phyloP scores from a whole-genome alignment of 2,329 filamentous ascomycete species.

The Fusarium citri region DNA sequence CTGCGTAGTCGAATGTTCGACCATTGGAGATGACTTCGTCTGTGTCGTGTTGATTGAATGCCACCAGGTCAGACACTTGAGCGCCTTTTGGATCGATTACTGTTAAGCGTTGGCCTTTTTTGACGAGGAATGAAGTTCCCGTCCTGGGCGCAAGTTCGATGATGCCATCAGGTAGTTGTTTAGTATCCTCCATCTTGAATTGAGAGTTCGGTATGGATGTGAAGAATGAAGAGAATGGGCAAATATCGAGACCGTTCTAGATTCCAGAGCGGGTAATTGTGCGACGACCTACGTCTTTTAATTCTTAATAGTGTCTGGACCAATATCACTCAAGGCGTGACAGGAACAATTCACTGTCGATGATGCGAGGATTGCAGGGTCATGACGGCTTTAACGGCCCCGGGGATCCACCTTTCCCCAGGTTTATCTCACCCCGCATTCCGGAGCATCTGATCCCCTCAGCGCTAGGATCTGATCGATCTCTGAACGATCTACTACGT shows the following conservation, averaged over 20 bases:
- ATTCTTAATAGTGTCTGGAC: not conserved
- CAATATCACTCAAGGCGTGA: not conserved
- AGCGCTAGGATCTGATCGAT: slow-evolving; percentile 2
- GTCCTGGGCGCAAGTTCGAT: slow-evolving; percentile 1
- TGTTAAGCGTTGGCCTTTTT: not conserved
- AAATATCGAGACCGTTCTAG: not conserved
- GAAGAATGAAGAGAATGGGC: not conserved
- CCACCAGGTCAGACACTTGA: slow-evolving; percentile 11
- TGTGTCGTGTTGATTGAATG: slow-evolving; percentile 5
- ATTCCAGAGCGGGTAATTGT: not conserved
- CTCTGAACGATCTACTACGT: not conserved
- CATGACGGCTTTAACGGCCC: not conserved
- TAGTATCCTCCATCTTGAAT: not conserved
- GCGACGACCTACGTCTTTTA: not conserved
- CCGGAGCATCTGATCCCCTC: not conserved
- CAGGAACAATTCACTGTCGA: not conserved
- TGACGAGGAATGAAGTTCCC: not conserved
- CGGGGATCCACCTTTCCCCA: not conserved
- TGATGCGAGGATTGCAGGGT: slow-evolving; percentile 6
- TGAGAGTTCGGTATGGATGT: not conserved
- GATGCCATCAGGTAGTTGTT: not conserved
- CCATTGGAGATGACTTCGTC: slow-evolving; percentile 13
- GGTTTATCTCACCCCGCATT: not conserved
- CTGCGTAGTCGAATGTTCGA: slow-evolving; percentile 10
- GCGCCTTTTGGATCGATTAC: slow-evolving; percentile 1